Conservation (phyloP, 257 asterid species). For the Avicennia marina region DNA sequence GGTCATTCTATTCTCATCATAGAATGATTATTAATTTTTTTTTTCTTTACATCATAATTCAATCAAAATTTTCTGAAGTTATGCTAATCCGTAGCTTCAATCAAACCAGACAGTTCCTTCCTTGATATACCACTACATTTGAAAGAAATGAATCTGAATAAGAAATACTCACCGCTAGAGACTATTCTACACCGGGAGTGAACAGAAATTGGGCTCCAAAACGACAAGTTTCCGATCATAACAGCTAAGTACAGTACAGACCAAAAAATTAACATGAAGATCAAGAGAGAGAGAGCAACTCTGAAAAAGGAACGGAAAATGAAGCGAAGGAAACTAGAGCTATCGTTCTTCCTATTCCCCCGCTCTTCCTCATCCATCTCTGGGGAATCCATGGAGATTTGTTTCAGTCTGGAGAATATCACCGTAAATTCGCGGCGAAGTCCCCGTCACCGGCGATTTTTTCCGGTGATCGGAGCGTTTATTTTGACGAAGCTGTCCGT, state of each 20-base stretch:
- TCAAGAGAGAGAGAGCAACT: constrained; percentile 31
- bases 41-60: too few relatives aligned
- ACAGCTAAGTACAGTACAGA: constrained; percentile 54
- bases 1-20: too few relatives aligned
- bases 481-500: too few relatives aligned
- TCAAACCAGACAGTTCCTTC: too few relatives aligned
- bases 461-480: constrained; percentile 55
- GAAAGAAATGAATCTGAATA: neutral
- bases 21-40: too few relatives aligned
- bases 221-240: constrained; percentile 49
- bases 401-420: neutral
- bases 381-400: constrained; percentile 47
- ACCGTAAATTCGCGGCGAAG: neutral
- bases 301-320: constrained; percentile 39
- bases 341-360: constrained; percentile 21
- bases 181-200: constrained; percentile 80
- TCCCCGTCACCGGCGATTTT: constrained; percentile 53
- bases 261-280: constrained; percentile 40
- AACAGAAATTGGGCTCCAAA: constrained; percentile 83
- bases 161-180: constrained; percentile 64
- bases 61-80: too few relatives aligned
- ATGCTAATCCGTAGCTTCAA: neutral
- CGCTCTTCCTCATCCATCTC: constrained; percentile 37
- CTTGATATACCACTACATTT: too few relatives aligned
- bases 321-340: constrained; percentile 22